These are phyloP conservation scores for Neospora caninum DNA, from an alignment of 169 alveolate species.

Conservation along the genomic window DNA sequence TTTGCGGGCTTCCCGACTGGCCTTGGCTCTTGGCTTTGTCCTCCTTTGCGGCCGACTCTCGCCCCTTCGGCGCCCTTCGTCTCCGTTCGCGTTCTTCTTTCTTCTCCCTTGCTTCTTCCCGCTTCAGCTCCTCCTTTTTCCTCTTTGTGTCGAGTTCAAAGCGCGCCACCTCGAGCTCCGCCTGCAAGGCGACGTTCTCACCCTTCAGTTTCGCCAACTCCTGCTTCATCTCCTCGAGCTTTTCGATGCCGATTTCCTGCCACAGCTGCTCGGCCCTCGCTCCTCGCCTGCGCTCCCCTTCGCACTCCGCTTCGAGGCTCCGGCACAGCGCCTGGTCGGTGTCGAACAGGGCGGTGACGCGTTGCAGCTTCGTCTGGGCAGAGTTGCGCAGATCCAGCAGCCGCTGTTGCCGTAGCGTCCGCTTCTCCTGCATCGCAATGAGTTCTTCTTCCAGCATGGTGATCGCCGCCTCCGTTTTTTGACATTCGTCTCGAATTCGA, in stretches of 20 bases:
- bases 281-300: not conserved
- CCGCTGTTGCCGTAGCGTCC: slow-evolving; percentile 37
- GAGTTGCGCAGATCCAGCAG: slow-evolving; percentile 2
- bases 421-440: slow-evolving; percentile 27
- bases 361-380: not conserved
- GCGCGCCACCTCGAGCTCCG: slow-evolving; percentile 32
- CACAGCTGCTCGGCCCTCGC: not conserved
- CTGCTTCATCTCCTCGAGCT: not conserved
- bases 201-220: not conserved
- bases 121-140: slow-evolving; percentile 46
- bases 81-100: not conserved
- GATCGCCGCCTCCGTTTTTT: slow-evolving; percentile 56
- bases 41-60: not conserved
- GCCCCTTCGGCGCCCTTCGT: not conserved
- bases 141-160: slow-evolving; percentile 19
- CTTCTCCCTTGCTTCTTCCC: not conserved
- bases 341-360: slow-evolving; percentile 17
- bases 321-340: not conserved
- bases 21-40: not conserved
- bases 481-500: slow-evolving; percentile 39
- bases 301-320: not conserved
- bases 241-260: not conserved
- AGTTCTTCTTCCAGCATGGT: slow-evolving; percentile 57
- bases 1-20: not conserved
- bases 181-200: slow-evolving; percentile 20